phyloP scores from a whole-genome alignment of 2,329 filamentous ascomycete species.

The Penicillium sp. region DNA sequence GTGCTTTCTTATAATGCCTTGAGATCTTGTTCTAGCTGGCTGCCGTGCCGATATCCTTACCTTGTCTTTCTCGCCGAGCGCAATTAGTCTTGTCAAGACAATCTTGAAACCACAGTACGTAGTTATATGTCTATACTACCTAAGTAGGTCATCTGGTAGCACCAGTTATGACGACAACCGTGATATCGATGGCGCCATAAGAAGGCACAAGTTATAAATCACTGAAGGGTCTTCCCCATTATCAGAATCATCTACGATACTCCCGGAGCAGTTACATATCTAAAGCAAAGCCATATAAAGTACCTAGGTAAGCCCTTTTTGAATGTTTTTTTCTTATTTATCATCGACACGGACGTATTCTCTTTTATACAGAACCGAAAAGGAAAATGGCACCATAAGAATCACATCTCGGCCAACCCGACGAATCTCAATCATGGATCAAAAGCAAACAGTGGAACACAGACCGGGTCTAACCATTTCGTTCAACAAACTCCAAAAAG shows the following conservation, averaged over 20 bases:
- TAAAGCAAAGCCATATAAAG: too few relatives aligned
- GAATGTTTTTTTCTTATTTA: slow-evolving; percentile 17
- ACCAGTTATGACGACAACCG: slow-evolving; percentile 9
- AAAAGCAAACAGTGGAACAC: slow-evolving; percentile 6
- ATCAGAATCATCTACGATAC: too few relatives aligned
- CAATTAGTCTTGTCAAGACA: too few relatives aligned
- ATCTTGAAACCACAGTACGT: too few relatives aligned
- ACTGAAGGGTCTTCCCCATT: too few relatives aligned
- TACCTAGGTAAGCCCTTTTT: slow-evolving; percentile 9
- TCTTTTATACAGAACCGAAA: slow-evolving; percentile 25
- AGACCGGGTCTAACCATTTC: slow-evolving; percentile 13
- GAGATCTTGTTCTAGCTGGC: too few relatives aligned
- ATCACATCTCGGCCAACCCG: not conserved
- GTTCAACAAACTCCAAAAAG: slow-evolving; percentile 17
- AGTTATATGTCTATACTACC: too few relatives aligned
- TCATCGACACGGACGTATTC: slow-evolving; percentile 11
- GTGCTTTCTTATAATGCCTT: too few relatives aligned
- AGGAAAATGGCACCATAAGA: slow-evolving; percentile 15
- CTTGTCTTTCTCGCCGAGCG: too few relatives aligned
- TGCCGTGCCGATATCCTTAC: too few relatives aligned
- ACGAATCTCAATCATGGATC: not conserved
- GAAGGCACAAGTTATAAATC: too few relatives aligned
- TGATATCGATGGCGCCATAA: slow-evolving; percentile 11
- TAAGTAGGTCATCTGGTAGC: not conserved
- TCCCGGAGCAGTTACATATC: too few relatives aligned